These are phyloP conservation scores for Decorospora gaudefroyi DNA, from an alignment of 2,329 filamentous ascomycete species.

Conservation along the genomic window DNA sequence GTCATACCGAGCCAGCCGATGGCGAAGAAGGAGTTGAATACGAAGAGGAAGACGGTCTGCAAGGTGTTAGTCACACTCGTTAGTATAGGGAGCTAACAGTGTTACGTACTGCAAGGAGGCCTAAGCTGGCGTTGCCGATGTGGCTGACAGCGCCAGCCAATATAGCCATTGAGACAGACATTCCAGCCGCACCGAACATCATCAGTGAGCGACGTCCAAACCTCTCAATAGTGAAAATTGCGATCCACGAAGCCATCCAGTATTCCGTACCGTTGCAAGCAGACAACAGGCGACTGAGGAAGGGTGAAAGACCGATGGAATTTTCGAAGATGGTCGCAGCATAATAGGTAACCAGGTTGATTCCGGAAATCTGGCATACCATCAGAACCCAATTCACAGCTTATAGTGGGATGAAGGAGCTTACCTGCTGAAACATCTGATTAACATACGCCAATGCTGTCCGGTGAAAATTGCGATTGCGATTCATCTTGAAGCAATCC, in stretches of 20 bases:
- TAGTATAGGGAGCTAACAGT: not conserved
- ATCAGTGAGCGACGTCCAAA: slow-evolving; percentile 47
- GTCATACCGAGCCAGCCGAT: slow-evolving; percentile 75
- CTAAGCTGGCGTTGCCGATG: slow-evolving; percentile 33
- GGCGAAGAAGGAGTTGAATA: slow-evolving; percentile 93
- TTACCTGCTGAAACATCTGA: slow-evolving; percentile 53
- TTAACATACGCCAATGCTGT: slow-evolving; percentile 51
- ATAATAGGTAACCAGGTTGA: slow-evolving; percentile 52
- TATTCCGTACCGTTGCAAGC: slow-evolving; percentile 51
- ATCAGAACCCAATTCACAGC: not conserved
- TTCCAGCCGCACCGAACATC: slow-evolving; percentile 47
- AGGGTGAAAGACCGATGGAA: slow-evolving; percentile 47
- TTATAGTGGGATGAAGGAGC: not conserved
- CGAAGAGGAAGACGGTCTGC: slow-evolving; percentile 78
- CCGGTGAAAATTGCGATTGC: slow-evolving; percentile 53
- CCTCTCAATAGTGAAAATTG: slow-evolving; percentile 49
- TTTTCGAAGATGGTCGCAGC: slow-evolving; percentile 51
- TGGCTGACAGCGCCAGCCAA: slow-evolving; percentile 42
- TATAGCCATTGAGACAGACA: slow-evolving; percentile 44
- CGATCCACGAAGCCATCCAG: slow-evolving; percentile 51
- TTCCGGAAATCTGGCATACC: slow-evolving; percentile 46
- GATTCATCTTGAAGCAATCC: slow-evolving; percentile 63
- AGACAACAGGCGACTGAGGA: slow-evolving; percentile 45
- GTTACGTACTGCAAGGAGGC: slow-evolving; percentile 57
- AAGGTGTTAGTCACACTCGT: slow-evolving; percentile 15